Percentiles rank a stretch among this genome's conserved stretches.
Conservation (phyloP, 768 basidiomycete species). For the Porphyrellus cyaneotinctus region DNA sequence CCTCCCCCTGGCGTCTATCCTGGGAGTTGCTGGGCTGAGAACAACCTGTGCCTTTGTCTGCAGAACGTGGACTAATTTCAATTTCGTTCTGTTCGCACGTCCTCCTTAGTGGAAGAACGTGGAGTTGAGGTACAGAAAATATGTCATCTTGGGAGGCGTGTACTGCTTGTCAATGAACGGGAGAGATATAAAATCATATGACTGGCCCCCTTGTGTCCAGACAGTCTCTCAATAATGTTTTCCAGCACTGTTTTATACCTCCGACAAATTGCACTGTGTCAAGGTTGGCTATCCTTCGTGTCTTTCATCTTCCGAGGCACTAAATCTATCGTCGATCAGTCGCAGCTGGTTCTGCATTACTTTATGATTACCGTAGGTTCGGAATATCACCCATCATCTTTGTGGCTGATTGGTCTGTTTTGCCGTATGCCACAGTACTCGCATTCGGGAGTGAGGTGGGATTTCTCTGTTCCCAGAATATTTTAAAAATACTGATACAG, state of each 20-base stretch:
- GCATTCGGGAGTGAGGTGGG: slow-evolving; percentile 11
- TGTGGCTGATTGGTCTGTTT: not conserved
- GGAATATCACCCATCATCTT: not conserved
- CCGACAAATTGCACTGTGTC: slow-evolving; percentile 4
- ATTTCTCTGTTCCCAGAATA: not conserved
- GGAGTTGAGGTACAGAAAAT: too few relatives aligned
- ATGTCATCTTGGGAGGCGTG: not conserved
- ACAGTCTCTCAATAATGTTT: slow-evolving; percentile 1
- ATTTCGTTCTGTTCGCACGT: too few relatives aligned
- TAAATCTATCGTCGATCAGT: slow-evolving; percentile 1
- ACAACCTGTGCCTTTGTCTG: too few relatives aligned
- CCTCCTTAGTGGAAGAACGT: not conserved
- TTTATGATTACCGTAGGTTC: slow-evolving; percentile 17
- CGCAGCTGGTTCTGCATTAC: slow-evolving; percentile 7
- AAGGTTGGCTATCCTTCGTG: slow-evolving; percentile 2
- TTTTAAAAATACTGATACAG: not conserved
- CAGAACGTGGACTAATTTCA: not conserved
- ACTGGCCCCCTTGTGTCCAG: not conserved
- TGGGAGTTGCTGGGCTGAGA: too few relatives aligned
- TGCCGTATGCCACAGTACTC: slow-evolving; percentile 8
- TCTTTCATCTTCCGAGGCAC: not conserved
- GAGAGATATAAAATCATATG: not conserved
- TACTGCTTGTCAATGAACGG: not conserved
- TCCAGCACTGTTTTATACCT: not conserved
- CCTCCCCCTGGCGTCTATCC: too few relatives aligned